Conservation (phyloP, 2,329 filamentous ascomycete species). For the Acephala macrosclerotiorum region DNA sequence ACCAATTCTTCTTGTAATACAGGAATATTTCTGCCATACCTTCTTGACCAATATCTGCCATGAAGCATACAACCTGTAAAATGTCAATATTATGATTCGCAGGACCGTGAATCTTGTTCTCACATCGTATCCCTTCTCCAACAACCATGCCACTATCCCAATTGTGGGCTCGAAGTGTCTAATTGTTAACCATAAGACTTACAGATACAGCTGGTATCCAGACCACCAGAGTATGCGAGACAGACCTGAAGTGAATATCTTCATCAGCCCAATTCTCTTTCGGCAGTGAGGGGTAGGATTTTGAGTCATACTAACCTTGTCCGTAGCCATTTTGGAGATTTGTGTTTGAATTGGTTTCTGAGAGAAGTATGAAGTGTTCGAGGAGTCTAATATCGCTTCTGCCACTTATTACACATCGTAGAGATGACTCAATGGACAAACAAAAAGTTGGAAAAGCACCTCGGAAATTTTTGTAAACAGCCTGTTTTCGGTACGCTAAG, state of each 20-base stretch:
- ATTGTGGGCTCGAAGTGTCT: constrained; percentile 13
- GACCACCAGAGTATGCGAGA: constrained; percentile 52
- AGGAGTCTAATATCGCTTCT: background rate
- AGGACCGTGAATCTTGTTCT: background rate
- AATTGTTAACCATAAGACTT: constrained; percentile 12
- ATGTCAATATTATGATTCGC: constrained; percentile 12
- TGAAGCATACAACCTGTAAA: constrained; percentile 49
- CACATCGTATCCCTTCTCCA: constrained; percentile 58
- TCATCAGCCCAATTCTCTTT: constrained; percentile 26
- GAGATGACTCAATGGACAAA: constrained; percentile 10
- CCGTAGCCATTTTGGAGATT: constrained; percentile 37
- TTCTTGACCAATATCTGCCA: constrained; percentile 78
- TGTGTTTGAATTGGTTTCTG: background rate
- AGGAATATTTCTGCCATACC: constrained; percentile 33
- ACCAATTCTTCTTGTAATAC: background rate
- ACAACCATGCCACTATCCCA: constrained; percentile 49
- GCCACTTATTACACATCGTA: background rate
- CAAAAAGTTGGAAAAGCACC: background rate
- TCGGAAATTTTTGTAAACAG: constrained; percentile 11
- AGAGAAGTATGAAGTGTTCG: background rate
- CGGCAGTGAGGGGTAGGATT: constrained; percentile 6
- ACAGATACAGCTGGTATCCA: constrained; percentile 53
- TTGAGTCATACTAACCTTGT: constrained; percentile 31
- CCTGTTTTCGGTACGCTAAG: constrained; percentile 9
- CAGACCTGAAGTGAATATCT: constrained; percentile 44